phyloP scores from a whole-genome alignment of 768 basidiomycete genomes.

The Hypsizygus marmoreus region DNA sequence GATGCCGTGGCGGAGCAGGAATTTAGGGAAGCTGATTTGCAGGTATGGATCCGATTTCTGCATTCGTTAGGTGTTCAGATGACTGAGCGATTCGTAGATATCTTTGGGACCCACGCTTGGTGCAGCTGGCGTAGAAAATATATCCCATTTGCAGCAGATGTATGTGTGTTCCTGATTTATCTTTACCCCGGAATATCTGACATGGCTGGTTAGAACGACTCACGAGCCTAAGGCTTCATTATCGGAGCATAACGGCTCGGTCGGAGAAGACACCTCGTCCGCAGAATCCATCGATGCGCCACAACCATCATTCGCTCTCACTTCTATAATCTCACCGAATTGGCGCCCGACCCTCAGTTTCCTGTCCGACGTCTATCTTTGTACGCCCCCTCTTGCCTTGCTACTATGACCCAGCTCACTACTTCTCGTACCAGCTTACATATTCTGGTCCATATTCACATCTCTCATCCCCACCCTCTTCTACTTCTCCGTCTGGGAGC shows the following conservation, averaged over 20 bases:
- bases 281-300: too few species aligned
- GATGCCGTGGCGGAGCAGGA: constrained; percentile 70
- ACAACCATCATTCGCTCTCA: neutral
- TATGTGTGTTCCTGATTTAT: too few species aligned
- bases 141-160: neutral
- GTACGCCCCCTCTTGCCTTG: constrained; percentile 37
- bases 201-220: too few species aligned
- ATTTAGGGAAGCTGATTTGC: constrained; percentile 52
- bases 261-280: neutral
- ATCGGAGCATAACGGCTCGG: neutral
- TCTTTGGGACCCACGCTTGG: constrained; percentile 21
- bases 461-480: constrained; percentile 78
- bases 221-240: neutral
- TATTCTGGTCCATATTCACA: constrained; percentile 85
- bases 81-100: constrained; percentile 21
- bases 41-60: constrained; percentile 39
- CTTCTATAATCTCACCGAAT: constrained; percentile 14
- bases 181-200: too few species aligned
- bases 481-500: constrained; percentile 92
- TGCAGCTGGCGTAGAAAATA: neutral
- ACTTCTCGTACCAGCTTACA: constrained; percentile 52
- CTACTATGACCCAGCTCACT: neutral
- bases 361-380: constrained; percentile 51
- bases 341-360: constrained; percentile 29
- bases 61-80: neutral